These are phyloP conservation scores for Paramyrothecium roridum DNA, from an alignment of 2,329 filamentous ascomycete genomes.

Conservation along the genomic window DNA sequence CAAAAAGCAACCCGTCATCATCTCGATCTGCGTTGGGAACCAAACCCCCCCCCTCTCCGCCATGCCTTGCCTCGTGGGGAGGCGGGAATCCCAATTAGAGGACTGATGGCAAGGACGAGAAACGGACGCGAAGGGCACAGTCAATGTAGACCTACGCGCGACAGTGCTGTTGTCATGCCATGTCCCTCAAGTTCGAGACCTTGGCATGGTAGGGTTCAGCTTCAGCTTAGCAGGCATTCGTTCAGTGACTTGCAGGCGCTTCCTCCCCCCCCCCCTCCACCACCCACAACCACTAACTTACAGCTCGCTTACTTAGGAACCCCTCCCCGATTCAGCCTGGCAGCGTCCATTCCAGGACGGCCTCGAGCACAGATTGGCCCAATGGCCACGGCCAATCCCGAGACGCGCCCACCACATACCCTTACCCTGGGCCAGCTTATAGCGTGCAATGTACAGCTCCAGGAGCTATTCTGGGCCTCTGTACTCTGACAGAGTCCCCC, in stretches of 20 bases:
- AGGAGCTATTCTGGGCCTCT: not conserved
- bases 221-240: not conserved
- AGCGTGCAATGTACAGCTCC: not conserved
- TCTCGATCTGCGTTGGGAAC: not conserved
- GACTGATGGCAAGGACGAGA: too few relatives aligned
- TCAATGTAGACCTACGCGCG: not conserved
- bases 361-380: not conserved
- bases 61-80: too few relatives aligned
- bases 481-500: not conserved
- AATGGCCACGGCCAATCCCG: not conserved
- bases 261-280: not conserved
- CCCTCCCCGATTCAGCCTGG: not conserved
- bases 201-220: not conserved
- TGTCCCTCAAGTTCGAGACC: not conserved
- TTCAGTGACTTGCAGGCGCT: not conserved
- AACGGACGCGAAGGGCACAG: too few relatives aligned
- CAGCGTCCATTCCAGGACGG: not conserved
- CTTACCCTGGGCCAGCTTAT: not conserved
- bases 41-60: too few relatives aligned
- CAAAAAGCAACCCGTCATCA: not conserved
- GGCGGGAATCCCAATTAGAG: too few relatives aligned
- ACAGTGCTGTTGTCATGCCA: not conserved
- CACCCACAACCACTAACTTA: not conserved
- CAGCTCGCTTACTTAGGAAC: not conserved
- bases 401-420: not conserved